A percentile compares a stretch with the other conserved stretches of the same genome.
Conservation (phyloP, 768 basidiomycete species). For the Boletus sensibilis region DNA sequence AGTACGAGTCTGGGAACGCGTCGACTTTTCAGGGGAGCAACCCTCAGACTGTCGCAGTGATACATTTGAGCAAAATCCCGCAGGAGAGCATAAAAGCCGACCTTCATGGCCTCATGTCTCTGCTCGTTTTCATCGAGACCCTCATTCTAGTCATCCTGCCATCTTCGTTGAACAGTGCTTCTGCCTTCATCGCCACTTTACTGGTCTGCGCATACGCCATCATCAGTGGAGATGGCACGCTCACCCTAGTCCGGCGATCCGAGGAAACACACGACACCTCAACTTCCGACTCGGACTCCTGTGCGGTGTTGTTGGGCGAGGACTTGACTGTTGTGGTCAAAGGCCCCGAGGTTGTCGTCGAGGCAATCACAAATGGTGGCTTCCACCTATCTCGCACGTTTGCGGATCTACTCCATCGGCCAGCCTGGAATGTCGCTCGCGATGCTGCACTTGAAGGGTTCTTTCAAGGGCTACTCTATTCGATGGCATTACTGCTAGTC, state of each 20-base stretch:
- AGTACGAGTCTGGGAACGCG: background rate
- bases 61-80: background rate
- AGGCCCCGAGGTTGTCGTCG: background rate
- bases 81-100: background rate
- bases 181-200: background rate
- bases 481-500: no score
- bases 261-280: background rate
- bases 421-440: background rate
- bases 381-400: background rate
- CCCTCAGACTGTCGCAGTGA: background rate
- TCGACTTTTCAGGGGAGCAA: background rate
- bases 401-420: background rate
- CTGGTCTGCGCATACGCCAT: background rate
- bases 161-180: no score
- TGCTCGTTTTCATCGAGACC: background rate
- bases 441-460: background rate
- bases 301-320: background rate
- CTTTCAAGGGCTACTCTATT: no score
- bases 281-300: background rate
- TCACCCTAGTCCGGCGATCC: background rate
- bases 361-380: background rate
- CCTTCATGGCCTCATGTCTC: no score
- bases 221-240: background rate
- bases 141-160: background rate
- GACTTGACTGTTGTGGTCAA: background rate